Evolutionary conservation across 73 alveolate species (phyloP).

Genomic region (Tetrahymena elliotti): DNA sequence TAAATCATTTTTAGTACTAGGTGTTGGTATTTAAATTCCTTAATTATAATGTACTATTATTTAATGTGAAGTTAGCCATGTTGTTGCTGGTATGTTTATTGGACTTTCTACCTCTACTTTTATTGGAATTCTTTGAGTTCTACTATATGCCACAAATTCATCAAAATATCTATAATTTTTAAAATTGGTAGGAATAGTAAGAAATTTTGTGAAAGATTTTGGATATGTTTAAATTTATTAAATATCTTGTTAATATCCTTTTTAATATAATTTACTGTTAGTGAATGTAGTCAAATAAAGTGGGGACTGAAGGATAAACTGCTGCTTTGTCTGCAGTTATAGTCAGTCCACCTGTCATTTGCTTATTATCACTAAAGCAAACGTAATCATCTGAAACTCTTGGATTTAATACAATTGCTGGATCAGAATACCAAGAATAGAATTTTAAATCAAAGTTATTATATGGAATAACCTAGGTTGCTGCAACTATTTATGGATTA

Average conservation of each 20-base stretch:
- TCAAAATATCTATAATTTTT: background rate
- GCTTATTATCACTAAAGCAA: background rate
- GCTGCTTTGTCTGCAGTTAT: background rate
- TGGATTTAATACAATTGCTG: background rate
- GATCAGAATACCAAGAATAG: background rate
- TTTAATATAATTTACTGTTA: background rate
- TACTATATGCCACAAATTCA: background rate
- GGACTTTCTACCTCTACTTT: background rate
- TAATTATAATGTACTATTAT: background rate
- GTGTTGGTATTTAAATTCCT: background rate
- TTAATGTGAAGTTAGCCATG: background rate
- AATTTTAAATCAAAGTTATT: background rate
- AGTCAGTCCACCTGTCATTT: background rate
- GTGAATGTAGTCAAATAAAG: background rate
- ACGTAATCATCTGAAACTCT: background rate
- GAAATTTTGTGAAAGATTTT: too few species aligned
- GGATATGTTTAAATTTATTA: too few species aligned
- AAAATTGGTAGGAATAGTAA: too few species aligned
- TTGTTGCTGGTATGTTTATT: background rate
- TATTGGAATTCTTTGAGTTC: background rate
- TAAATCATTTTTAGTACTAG: background rate
- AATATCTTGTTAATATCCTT: too few species aligned
- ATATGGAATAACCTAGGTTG: background rate
- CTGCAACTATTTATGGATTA: background rate
- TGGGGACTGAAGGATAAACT: background rate